Conservation (phyloP, 2,329 filamentous ascomycete species). For the Canariomyces notabilis region DNA sequence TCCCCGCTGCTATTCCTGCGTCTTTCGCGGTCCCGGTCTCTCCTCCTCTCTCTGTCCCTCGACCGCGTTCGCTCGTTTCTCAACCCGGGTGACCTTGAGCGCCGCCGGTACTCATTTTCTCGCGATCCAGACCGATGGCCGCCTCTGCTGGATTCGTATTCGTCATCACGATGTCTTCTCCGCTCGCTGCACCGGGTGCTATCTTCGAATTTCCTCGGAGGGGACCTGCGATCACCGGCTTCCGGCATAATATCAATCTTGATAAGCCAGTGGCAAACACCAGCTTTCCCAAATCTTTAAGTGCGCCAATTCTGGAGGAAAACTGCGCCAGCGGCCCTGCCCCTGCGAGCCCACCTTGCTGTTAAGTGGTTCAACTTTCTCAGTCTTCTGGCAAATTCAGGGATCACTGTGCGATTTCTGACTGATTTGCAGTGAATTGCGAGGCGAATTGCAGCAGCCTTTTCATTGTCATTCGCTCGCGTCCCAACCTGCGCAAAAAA, state of each 20-base stretch:
- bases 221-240: constrained; percentile 11
- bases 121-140: constrained; percentile 18
- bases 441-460: no score
- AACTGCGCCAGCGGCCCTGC: no score
- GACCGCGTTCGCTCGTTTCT: constrained; percentile 20
- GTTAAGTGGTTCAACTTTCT: no score
- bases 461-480: no score
- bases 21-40: constrained; percentile 9
- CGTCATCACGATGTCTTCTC: constrained; percentile 14
- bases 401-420: no score
- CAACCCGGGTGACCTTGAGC: constrained; percentile 22
- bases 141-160: constrained; percentile 9
- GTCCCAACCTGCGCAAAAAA: no score
- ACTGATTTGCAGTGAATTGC: no score
- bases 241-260: constrained; percentile 19
- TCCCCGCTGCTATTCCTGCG: constrained; percentile 5
- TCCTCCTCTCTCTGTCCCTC: constrained; percentile 13
- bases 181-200: constrained; percentile 7
- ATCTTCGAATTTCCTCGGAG: constrained; percentile 16
- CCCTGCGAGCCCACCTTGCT: no score
- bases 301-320: no score
- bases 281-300: not conserved
- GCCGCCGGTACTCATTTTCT: constrained; percentile 16
- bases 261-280: not conserved
- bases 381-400: no score